Conservation (phyloP, 208 protist genomes). For the Crithidia brevicula region DNA sequence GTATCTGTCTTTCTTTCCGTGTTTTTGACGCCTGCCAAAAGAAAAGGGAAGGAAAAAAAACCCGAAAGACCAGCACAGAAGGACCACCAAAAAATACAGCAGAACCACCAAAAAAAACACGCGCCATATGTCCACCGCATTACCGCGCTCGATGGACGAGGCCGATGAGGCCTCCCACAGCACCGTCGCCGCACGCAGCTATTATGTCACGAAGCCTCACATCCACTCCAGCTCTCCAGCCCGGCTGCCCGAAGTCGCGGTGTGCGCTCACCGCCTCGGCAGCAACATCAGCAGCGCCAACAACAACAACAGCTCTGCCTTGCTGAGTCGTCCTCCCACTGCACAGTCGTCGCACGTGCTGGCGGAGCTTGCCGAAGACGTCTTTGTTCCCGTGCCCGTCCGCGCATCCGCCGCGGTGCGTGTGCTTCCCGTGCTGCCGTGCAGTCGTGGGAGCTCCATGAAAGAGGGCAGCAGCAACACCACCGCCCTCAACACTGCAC, state of each 20-base stretch:
- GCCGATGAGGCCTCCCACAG: background rate
- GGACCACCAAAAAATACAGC: background rate
- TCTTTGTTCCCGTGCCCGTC: conserved; percentile 12
- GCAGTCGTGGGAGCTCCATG: background rate
- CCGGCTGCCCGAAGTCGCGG: background rate
- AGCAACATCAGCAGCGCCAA: background rate
- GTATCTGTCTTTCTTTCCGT: too few species aligned
- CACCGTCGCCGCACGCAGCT: conserved; percentile 12
- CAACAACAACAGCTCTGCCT: background rate
- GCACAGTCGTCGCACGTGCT: conserved; percentile 1
- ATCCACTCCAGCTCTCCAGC: background rate
- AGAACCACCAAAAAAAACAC: background rate
- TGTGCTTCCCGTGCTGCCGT: conserved; percentile 9
- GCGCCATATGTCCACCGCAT: background rate
- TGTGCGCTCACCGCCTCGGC: background rate
- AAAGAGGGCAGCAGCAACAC: background rate
- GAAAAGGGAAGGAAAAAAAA: too few species aligned
- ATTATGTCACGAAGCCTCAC: background rate
- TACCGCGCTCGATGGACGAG: background rate
- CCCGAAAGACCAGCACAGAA: too few species aligned
- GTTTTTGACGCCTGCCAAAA: too few species aligned
- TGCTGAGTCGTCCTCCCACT: conserved; percentile 14
- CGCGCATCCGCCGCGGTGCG: background rate
- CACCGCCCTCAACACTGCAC: background rate
- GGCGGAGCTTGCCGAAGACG: conserved; percentile 7